These are phyloP conservation scores for Schizophyllum amplum DNA, from an alignment of 1,284 basidiomycete genomes.

Conservation along the genomic window DNA sequence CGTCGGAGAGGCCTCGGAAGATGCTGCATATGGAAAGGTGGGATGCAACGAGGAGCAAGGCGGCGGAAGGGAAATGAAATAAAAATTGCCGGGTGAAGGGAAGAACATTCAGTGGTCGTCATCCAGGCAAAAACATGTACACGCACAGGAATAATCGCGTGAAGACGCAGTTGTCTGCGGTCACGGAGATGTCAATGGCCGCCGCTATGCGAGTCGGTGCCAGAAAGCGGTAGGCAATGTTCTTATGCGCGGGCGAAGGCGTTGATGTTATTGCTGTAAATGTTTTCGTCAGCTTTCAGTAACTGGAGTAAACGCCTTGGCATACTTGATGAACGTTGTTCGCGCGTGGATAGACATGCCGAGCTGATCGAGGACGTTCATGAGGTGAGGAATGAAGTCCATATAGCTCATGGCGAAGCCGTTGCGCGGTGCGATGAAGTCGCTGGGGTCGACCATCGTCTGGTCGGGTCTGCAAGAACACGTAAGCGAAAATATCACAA, in stretches of 20 bases:
- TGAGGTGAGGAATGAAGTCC: slow-evolving; percentile 71
- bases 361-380: slow-evolving; percentile 68
- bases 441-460: slow-evolving; percentile 59
- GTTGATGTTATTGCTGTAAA: slow-evolving; percentile 65
- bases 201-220: slow-evolving; percentile 67
- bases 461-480: slow-evolving; percentile 52
- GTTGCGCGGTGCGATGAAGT: slow-evolving; percentile 69
- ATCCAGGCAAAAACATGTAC: too few relatives aligned
- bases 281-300: too few relatives aligned
- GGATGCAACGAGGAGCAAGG: too few relatives aligned
- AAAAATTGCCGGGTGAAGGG: too few relatives aligned
- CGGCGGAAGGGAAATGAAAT: neutral
- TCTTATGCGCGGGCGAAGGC: slow-evolving; percentile 65
- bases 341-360: slow-evolving; percentile 73
- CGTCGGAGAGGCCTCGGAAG: slow-evolving; percentile 72
- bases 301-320: too few relatives aligned
- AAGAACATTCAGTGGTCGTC: too few relatives aligned
- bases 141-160: slow-evolving; percentile 63
- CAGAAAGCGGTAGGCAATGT: slow-evolving; percentile 81
- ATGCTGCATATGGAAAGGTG: slow-evolving; percentile 24
- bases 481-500: slow-evolving; percentile 4
- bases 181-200: slow-evolving; percentile 81
- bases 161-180: slow-evolving; percentile 67
- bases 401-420: slow-evolving; percentile 72
- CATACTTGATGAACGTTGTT: slow-evolving; percentile 73